Conservation (phyloP, 371 early-diverging fungal species). For the Zychaea mexicana region DNA sequence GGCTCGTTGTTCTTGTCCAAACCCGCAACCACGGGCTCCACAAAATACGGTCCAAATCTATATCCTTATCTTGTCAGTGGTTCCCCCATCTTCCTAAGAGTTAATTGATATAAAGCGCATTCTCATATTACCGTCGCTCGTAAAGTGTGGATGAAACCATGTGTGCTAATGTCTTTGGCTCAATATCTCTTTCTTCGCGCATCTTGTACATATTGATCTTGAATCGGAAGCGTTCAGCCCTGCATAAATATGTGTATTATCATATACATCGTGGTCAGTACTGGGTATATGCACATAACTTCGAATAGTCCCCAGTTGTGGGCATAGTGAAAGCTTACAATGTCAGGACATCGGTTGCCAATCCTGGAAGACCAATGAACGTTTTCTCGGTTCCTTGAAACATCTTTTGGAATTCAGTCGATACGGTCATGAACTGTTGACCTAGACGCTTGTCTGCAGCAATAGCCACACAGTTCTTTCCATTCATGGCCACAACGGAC, state of each 20-base stretch:
- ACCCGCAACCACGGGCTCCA: slow-evolving; percentile 96
- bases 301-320: not conserved
- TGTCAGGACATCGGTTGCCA: slow-evolving; percentile 98
- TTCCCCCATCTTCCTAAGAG: too few species aligned
- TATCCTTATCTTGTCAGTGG: too few species aligned
- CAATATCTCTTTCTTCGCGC: slow-evolving; percentile 96
- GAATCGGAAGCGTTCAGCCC: slow-evolving; percentile 90
- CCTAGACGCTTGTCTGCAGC: slow-evolving; percentile 96
- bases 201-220: slow-evolving; percentile 97
- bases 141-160: slow-evolving; percentile 98
- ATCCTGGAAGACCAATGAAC: slow-evolving; percentile 92
- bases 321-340: slow-evolving; percentile 59
- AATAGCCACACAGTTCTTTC: slow-evolving; percentile 98
- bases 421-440: slow-evolving; percentile 91
- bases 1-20: slow-evolving; percentile 91
- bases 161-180: slow-evolving; percentile 93
- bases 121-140: slow-evolving; percentile 75
- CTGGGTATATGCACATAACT: too few species aligned
- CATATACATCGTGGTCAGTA: too few species aligned
- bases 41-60: slow-evolving; percentile 97
- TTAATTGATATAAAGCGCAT: too few species aligned
- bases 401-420: slow-evolving; percentile 94
- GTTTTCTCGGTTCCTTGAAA: slow-evolving; percentile 87
- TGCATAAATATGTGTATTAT: slow-evolving; percentile 21
- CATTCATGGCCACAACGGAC: slow-evolving; percentile 98